Evolutionary conservation across 768 basidiomycete species (phyloP).

Genomic region (Tylopilus cervinicoccineus): DNA sequence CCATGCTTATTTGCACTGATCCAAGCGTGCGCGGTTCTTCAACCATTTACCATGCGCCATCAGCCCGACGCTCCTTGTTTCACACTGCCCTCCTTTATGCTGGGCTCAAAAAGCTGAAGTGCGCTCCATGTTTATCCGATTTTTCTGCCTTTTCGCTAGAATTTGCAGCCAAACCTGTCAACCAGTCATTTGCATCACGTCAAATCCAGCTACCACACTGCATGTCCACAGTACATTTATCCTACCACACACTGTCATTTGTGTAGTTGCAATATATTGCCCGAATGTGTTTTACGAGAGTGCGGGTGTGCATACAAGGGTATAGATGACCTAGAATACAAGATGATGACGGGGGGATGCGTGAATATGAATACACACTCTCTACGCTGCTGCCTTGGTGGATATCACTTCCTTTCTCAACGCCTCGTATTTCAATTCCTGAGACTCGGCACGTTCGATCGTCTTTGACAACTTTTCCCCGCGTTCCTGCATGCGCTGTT

Average conservation of each 20-base stretch:
- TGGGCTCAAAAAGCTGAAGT: slow-evolving; percentile 25
- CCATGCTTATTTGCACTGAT: slow-evolving; percentile 34
- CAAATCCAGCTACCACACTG: slow-evolving; percentile 19
- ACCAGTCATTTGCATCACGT: slow-evolving; percentile 24
- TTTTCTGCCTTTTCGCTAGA: slow-evolving; percentile 20
- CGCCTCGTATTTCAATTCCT: slow-evolving; percentile 51
- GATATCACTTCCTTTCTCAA: slow-evolving; percentile 39
- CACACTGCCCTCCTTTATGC: slow-evolving; percentile 13
- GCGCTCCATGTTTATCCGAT: slow-evolving; percentile 27
- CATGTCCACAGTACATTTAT: slow-evolving; percentile 24
- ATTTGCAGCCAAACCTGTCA: slow-evolving; percentile 24
- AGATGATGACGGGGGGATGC: slow-evolving; percentile 12
- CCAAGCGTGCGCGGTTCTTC: slow-evolving; percentile 26
- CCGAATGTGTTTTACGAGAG: slow-evolving; percentile 13
- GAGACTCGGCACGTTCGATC: slow-evolving; percentile 56
- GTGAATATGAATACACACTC: slow-evolving; percentile 2
- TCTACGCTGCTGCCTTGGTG: slow-evolving; percentile 17
- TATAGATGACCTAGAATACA: slow-evolving; percentile 25
- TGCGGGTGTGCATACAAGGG: slow-evolving; percentile 7
- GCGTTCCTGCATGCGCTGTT: slow-evolving; percentile 60
- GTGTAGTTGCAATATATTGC: slow-evolving; percentile 28
- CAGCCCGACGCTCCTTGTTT: slow-evolving; percentile 22
- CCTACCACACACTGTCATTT: slow-evolving; percentile 28
- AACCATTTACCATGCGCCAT: slow-evolving; percentile 28
- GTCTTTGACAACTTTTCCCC: slow-evolving; percentile 60